phyloP scores from a whole-genome alignment of 345 rosid species.

The Sisymbrium altissimum region DNA sequence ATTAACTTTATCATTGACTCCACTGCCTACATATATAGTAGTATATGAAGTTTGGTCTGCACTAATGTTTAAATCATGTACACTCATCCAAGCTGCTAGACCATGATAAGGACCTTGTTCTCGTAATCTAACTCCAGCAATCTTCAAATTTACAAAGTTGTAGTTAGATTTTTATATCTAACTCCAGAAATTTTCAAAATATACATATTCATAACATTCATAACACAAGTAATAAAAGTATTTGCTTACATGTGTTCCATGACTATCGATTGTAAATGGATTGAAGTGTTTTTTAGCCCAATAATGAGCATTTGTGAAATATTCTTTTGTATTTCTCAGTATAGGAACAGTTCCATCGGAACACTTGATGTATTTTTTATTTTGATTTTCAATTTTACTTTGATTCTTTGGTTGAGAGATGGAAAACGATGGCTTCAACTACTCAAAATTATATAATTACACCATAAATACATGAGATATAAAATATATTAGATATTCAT shows the following conservation, averaged over 20 bases:
- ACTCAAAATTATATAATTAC: too few relatives aligned
- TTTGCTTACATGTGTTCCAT: constrained; percentile 2
- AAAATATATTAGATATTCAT: too few relatives aligned
- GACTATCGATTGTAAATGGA: not conserved
- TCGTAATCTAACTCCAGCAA: not conserved
- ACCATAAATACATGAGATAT: too few relatives aligned
- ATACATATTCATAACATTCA: too few relatives aligned
- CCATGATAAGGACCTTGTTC: not conserved
- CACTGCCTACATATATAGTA: not conserved
- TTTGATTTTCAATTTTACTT: not conserved
- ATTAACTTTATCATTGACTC: not conserved
- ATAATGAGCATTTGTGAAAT: not conserved
- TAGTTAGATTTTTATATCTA: too few relatives aligned
- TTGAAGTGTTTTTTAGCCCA: not conserved
- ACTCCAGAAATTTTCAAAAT: too few relatives aligned
- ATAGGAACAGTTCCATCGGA: not conserved
- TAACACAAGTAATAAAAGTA: not conserved
- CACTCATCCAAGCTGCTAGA: not conserved
- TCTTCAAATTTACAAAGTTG: not conserved
- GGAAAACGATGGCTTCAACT: not conserved
- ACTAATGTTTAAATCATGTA: not conserved
- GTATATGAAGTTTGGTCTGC: not conserved
- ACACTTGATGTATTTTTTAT: not conserved
- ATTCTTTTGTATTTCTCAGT: not conserved
- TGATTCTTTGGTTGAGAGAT: not conserved